phyloP scores from a whole-genome alignment of 2,329 filamentous ascomycete species.

The Epichloe elymi region DNA sequence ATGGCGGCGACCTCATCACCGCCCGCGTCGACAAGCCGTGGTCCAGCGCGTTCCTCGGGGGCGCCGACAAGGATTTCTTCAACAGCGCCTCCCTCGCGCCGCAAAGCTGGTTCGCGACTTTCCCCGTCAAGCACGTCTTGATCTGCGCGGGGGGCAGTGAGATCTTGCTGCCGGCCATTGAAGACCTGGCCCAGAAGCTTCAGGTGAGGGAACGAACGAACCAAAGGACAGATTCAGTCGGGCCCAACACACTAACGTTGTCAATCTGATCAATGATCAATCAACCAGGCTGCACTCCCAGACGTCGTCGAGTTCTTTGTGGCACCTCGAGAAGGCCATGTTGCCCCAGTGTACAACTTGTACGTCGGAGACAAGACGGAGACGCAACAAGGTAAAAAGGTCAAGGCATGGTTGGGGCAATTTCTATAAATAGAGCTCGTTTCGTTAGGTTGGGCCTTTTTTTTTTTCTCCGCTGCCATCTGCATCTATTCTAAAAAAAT shows the following conservation, averaged over 20 bases:
- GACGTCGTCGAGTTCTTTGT: slow-evolving; percentile 10
- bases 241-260: neutral
- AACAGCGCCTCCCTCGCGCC: slow-evolving; percentile 10
- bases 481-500: neutral
- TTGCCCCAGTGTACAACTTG: slow-evolving; percentile 12
- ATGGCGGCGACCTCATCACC: slow-evolving; percentile 10
- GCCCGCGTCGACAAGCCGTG: slow-evolving; percentile 6
- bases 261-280: neutral
- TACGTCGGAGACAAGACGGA: slow-evolving; percentile 10
- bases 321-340: slow-evolving; percentile 10
- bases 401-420: slow-evolving; percentile 11
- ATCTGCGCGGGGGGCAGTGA: slow-evolving; percentile 9
- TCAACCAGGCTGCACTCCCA: slow-evolving; percentile 8
- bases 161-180: slow-evolving; percentile 10
- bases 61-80: slow-evolving; percentile 7
- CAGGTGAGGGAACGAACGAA: slow-evolving; percentile 5
- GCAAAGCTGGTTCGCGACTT: slow-evolving; percentile 10
- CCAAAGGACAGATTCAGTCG: no score
- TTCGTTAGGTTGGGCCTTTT: neutral
- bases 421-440: slow-evolving; percentile 4
- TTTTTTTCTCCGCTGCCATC: neutral
- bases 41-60: slow-evolving; percentile 8
- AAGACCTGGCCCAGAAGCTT: slow-evolving; percentile 9
- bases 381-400: slow-evolving; percentile 11
- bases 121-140: slow-evolving; percentile 9